Conservation (phyloP, 495 filamentous ascomycete species). For the Hyphodiscus hymeniophilus region DNA sequence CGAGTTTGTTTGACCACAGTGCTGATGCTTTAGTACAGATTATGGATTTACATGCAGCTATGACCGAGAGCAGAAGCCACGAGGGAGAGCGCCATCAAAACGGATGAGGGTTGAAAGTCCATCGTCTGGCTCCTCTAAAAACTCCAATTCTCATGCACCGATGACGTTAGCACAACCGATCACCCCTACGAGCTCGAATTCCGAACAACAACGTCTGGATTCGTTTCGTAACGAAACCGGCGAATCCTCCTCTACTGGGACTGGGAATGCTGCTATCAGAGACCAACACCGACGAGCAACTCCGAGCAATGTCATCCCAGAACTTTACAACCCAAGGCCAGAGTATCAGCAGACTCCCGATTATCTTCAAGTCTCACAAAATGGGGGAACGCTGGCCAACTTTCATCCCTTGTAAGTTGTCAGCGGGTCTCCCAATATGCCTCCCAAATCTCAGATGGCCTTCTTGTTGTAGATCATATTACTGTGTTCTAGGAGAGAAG, state of each 20-base stretch:
- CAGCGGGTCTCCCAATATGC: too few species aligned
- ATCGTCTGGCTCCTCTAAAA: background rate
- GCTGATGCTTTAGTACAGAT: background rate
- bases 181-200: background rate
- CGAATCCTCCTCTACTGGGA: background rate
- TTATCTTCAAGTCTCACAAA: conserved; percentile 3
- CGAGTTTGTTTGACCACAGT: background rate
- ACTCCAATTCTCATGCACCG: background rate
- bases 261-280: background rate
- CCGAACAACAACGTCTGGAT: too few species aligned
- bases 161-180: background rate
- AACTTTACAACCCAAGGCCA: background rate
- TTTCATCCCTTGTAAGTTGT: conserved; percentile 1
- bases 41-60: conserved; percentile 6
- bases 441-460: too few species aligned
- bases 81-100: conserved; percentile 3
- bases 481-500: too few species aligned
- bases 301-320: background rate
- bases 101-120: conserved; percentile 1
- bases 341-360: background rate
- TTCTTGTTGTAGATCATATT: too few species aligned
- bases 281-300: background rate
- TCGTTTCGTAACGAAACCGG: background rate
- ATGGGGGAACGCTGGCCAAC: background rate
- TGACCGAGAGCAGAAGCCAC: conserved; percentile 7